A percentile compares a stretch with the other conserved stretches of the same genome.
Conservation (phyloP, 164 flowering plant genomes). For the Platanus orientalis region DNA sequence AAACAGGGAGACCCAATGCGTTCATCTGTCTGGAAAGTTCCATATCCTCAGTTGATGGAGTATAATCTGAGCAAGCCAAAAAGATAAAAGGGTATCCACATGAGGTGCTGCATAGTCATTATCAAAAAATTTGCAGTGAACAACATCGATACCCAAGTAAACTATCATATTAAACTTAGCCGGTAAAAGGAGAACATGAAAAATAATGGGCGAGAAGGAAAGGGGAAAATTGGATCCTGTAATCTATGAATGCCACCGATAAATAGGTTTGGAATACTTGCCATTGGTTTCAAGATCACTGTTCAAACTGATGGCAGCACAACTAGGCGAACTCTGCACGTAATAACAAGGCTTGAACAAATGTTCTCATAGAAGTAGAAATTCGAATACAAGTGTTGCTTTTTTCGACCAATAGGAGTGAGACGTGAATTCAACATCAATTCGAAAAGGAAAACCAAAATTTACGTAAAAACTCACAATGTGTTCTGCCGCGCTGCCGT, state of each 20-base stretch:
- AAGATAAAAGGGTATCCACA: slow-evolving; percentile 1
- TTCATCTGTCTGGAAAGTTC: slow-evolving; percentile 55
- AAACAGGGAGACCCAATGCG: slow-evolving; percentile 74
- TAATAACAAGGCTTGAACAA: neutral
- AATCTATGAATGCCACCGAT: neutral
- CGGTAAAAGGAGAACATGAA: too few species aligned
- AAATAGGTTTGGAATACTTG: slow-evolving; percentile 8
- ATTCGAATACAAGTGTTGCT: neutral
- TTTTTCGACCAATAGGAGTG: too few species aligned
- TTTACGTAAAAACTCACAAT: slow-evolving; percentile 8
- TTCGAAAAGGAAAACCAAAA: neutral
- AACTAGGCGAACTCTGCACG: slow-evolving; percentile 11
- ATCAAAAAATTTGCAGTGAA: neutral
- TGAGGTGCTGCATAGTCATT: neutral
- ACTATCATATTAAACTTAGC: neutral
- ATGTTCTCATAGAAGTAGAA: neutral
- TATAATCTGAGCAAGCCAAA: slow-evolving; percentile 24
- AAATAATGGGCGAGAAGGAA: neutral
- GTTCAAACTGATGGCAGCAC: slow-evolving; percentile 2
- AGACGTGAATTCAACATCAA: neutral
- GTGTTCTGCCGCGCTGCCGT: neutral
- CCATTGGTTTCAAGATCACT: slow-evolving; percentile 6
- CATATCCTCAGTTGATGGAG: slow-evolving; percentile 33
- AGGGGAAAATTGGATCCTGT: neutral
- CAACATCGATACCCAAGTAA: neutral